Evolutionary conservation across 2,329 filamentous ascomycete species (phyloP).

Genomic region (Reticulascus tulasneorum): DNA sequence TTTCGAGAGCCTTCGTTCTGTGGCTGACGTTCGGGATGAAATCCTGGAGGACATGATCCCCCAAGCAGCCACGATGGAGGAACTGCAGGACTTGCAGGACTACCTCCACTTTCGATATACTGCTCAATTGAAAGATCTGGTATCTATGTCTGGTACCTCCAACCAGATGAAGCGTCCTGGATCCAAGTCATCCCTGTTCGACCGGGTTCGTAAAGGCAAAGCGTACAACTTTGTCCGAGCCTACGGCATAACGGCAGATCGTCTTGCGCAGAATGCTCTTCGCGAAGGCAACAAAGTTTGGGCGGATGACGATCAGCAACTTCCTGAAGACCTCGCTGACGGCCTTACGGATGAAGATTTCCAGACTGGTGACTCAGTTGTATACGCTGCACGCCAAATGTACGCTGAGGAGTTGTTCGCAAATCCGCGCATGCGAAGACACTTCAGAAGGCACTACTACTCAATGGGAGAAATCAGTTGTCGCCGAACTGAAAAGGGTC

Average conservation of each 20-base stretch:
- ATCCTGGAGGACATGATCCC: slow-evolving; percentile 81
- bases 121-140: slow-evolving; percentile 75
- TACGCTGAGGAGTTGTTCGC: slow-evolving; percentile 86
- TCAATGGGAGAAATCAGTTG: slow-evolving; percentile 81
- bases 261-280: slow-evolving; percentile 81
- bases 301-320: slow-evolving; percentile 76
- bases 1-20: slow-evolving; percentile 66
- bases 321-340: slow-evolving; percentile 85
- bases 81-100: slow-evolving; percentile 93
- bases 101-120: slow-evolving; percentile 95
- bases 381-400: slow-evolving; percentile 78
- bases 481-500: slow-evolving; percentile 85
- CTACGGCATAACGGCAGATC: slow-evolving; percentile 85
- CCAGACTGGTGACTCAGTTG: slow-evolving; percentile 68
- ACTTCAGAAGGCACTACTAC: slow-evolving; percentile 80
- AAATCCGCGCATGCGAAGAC: slow-evolving; percentile 85
- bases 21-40: slow-evolving; percentile 61
- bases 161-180: slow-evolving; percentile 76
- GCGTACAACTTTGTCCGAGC: slow-evolving; percentile 81
- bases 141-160: slow-evolving; percentile 56
- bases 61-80: slow-evolving; percentile 81
- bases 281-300: slow-evolving; percentile 74
- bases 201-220: slow-evolving; percentile 76
- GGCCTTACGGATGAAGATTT: slow-evolving; percentile 70
- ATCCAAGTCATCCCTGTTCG: slow-evolving; percentile 75